A percentile compares a stretch with the other conserved stretches of the same genome.
phyloP scores from a whole-genome alignment of 768 basidiomycete genomes.

The Auriscalpium microsporum region DNA sequence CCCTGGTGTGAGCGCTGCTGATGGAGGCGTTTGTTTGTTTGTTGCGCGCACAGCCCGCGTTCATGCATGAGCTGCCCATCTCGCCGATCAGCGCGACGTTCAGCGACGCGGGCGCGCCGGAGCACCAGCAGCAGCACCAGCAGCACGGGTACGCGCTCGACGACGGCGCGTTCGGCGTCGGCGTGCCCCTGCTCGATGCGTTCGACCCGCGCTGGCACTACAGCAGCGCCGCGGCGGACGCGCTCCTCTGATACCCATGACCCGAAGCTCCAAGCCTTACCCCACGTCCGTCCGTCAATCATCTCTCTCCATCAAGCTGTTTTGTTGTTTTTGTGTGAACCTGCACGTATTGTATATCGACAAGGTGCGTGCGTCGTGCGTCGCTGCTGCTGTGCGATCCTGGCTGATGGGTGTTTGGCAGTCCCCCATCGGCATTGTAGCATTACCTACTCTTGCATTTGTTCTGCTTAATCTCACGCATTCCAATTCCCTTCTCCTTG shows the following conservation, averaged over 20 bases:
- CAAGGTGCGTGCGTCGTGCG: constrained; percentile 9
- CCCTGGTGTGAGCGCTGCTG: neutral
- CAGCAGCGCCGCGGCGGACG: neutral
- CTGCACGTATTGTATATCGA: constrained; percentile 16
- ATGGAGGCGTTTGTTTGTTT: neutral
- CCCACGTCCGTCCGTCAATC: neutral
- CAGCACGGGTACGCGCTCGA: neutral
- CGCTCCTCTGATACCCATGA: neutral
- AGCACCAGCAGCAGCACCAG: constrained; percentile 3
- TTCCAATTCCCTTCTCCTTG: neutral
- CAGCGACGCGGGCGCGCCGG: constrained; percentile 4
- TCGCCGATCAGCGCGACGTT: constrained; percentile 17
- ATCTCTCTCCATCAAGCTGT: neutral
- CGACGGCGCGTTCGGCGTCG: constrained; percentile 3
- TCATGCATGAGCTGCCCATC: constrained; percentile 16
- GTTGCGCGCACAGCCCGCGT: constrained; percentile 6
- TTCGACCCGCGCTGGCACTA: constrained; percentile 14
- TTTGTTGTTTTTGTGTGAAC: neutral
- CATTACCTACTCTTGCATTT: constrained; percentile 5
- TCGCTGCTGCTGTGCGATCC: too few species aligned
- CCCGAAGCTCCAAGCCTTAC: neutral
- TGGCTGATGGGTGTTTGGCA: constrained; percentile 1
- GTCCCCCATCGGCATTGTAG: constrained; percentile 12
- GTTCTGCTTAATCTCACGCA: constrained; percentile 3
- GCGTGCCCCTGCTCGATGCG: constrained; percentile 2